phyloP scores from a whole-genome alignment of 306 rosid species.

The Leucaena leucocephala region DNA sequence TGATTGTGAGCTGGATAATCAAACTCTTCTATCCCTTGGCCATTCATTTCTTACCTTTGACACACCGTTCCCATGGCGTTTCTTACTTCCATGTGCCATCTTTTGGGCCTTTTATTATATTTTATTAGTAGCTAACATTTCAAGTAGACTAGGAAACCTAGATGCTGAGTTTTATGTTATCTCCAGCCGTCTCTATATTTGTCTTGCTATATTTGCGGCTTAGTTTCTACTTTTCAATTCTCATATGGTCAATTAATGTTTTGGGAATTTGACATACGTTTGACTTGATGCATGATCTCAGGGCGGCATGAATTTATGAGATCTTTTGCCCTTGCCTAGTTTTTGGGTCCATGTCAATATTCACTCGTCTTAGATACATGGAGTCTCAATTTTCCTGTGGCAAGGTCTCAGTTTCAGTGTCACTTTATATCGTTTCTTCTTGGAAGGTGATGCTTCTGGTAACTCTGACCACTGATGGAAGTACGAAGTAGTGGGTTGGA shows the following conservation, averaged over 20 bases:
- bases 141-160: not conserved
- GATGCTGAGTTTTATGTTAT: not conserved
- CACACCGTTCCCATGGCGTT: not conserved
- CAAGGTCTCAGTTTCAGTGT: not conserved
- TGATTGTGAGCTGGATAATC: not conserved
- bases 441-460: not conserved
- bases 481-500: not conserved
- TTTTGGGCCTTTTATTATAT: not conserved
- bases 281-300: not conserved
- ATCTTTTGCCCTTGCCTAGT: not conserved
- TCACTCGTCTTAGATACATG: not conserved
- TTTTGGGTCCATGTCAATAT: not conserved
- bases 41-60: not conserved
- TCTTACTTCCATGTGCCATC: not conserved
- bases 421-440: not conserved
- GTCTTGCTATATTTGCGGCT: not conserved
- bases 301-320: not conserved
- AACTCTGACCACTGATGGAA: not conserved
- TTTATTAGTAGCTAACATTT: not conserved
- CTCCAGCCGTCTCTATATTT: not conserved
- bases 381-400: not conserved
- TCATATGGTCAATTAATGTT: not conserved
- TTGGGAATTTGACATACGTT: not conserved
- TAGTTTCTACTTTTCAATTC: not conserved
- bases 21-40: not conserved